These are phyloP conservation scores for Didymellaceae sp. DNA, from an alignment of 2,329 filamentous ascomycete genomes.

Conservation along the genomic window DNA sequence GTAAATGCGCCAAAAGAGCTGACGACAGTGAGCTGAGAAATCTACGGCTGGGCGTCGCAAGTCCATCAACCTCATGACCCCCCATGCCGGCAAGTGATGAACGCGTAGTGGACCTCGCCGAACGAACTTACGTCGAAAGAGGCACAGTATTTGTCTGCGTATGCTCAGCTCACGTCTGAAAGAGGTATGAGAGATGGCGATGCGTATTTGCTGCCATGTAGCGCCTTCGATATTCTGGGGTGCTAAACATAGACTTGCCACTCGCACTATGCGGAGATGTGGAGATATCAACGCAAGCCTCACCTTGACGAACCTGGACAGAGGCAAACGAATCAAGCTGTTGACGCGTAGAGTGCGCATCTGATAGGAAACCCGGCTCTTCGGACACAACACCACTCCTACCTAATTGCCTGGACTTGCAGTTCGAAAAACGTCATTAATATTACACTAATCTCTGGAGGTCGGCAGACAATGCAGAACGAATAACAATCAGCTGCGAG, in stretches of 20 bases:
- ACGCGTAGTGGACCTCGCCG: constrained; percentile 1
- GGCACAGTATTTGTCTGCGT: not conserved
- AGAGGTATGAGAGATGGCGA: not conserved
- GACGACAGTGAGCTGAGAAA: constrained; percentile 1
- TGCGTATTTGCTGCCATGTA: constrained; percentile 1
- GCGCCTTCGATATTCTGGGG: constrained; percentile 1
- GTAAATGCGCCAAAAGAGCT: not conserved
- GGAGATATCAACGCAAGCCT: constrained; percentile 1
- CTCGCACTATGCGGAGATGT: constrained; percentile 2
- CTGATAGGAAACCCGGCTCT: not conserved
- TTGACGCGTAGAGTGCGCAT: not conserved
- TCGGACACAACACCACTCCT: not conserved
- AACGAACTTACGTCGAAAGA: not conserved
- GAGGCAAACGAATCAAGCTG: constrained; percentile 1
- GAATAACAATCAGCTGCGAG: not conserved
- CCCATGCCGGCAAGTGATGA: not conserved
- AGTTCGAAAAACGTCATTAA: constrained; percentile 1
- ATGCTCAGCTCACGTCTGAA: not conserved
- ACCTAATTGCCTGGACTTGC: not conserved
- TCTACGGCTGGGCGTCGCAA: not conserved
- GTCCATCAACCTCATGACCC: constrained; percentile 3
- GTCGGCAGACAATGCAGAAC: not conserved
- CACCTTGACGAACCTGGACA: not conserved
- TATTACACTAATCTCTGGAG: not conserved
- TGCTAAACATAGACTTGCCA: constrained; percentile 14